Conservation (phyloP, 352 stramenopile species). For the Globisporangium canariense region DNA sequence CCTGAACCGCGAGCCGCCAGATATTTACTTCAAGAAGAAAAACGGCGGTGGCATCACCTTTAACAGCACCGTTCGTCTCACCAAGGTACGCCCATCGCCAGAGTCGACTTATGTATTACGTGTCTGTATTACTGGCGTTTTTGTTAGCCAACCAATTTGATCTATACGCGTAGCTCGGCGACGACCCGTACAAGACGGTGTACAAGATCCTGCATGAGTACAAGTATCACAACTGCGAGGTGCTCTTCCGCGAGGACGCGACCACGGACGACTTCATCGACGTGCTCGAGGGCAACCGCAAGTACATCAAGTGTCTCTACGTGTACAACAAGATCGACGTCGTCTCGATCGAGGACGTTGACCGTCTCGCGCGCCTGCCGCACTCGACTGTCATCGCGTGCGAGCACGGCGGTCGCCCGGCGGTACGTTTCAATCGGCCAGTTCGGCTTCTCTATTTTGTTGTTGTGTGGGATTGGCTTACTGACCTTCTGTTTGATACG, state of each 20-base stretch:
- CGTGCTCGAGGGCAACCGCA: slow-evolving; percentile 97
- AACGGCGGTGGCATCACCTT: slow-evolving; percentile 94
- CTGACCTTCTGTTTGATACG: not conserved
- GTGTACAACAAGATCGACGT: slow-evolving; percentile 99
- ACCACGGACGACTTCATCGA: slow-evolving; percentile 98
- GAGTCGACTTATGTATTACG: too few relatives aligned
- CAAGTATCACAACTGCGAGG: slow-evolving; percentile 97
- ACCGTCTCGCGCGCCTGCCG: slow-evolving; percentile 93
- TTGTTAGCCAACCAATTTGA: not conserved
- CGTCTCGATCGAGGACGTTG: slow-evolving; percentile 98
- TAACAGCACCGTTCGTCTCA: slow-evolving; percentile 94
- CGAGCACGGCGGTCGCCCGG: slow-evolving; percentile 64
- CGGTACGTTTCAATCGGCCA: slow-evolving; percentile 31
- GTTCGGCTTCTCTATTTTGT: not conserved
- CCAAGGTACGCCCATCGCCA: slow-evolving; percentile 56
- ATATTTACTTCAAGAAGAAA: slow-evolving; percentile 97
- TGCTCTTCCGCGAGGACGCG: slow-evolving; percentile 97
- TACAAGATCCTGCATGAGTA: slow-evolving; percentile 95
- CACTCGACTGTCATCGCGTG: slow-evolving; percentile 97
- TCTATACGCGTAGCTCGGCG: slow-evolving; percentile 47
- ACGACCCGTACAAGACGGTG: slow-evolving; percentile 86
- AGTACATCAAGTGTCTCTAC: slow-evolving; percentile 99
- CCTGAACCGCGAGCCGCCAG: slow-evolving; percentile 95
- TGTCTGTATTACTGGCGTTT: too few relatives aligned
- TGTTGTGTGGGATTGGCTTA: too few relatives aligned